A percentile compares a stretch with the other conserved stretches of the same genome.
phyloP scores from a whole-genome alignment of 176 grass and related monocot species.

The Lolium multiflorum region DNA sequence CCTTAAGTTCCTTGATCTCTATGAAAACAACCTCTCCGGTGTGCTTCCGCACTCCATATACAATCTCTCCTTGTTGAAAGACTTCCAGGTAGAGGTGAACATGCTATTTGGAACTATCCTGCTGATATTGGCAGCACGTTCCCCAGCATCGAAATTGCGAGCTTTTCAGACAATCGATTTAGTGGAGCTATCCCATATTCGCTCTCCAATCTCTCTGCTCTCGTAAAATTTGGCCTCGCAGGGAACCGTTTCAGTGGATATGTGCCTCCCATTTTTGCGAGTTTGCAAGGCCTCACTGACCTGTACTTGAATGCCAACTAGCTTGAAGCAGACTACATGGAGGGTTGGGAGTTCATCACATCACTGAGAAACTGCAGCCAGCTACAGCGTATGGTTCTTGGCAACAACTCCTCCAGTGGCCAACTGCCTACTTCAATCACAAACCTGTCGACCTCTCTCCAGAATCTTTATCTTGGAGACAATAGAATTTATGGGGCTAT shows the following conservation, averaged over 20 bases:
- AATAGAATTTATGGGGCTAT: conserved; percentile 31
- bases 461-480: neutral
- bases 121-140: neutral
- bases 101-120: conserved; percentile 29
- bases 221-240: neutral
- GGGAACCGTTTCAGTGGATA: conserved; percentile 6
- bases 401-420: neutral
- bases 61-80: conserved; percentile 20
- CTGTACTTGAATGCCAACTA: neutral
- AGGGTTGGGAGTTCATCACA: conserved; percentile 44
- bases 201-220: conserved; percentile 24
- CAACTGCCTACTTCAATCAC: neutral
- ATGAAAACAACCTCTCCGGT: neutral
- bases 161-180: neutral
- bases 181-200: conserved; percentile 15
- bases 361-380: conserved; percentile 27
- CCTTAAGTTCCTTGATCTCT: neutral
- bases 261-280: conserved; percentile 13
- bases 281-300: neutral
- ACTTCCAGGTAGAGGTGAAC: neutral
- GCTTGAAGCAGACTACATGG: neutral
- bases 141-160: neutral
- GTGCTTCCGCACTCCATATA: conserved; percentile 22
- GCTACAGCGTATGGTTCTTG: neutral
- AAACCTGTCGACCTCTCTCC: neutral